Evolutionary conservation across 2,329 filamentous ascomycete genomes (phyloP).

Genomic region (Aspergillus neoniger): DNA sequence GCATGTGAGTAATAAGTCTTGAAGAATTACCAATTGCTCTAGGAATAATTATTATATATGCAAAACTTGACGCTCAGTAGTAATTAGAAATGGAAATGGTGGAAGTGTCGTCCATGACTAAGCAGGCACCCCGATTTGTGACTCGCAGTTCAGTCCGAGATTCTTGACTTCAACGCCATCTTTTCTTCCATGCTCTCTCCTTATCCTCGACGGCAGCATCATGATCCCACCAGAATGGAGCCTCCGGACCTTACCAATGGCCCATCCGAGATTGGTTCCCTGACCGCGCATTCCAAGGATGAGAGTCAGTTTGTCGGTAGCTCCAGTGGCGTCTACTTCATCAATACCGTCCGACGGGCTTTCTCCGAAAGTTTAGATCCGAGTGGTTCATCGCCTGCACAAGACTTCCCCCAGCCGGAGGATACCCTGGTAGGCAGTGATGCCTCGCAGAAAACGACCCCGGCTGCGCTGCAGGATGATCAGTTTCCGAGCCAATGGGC

Average conservation of each 20-base stretch:
- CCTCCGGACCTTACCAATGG: slow-evolving; percentile 14
- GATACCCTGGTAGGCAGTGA: slow-evolving; percentile 33
- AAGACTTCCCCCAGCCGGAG: slow-evolving; percentile 33
- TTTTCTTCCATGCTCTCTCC: neutral
- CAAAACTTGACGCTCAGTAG: no score
- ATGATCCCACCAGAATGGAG: slow-evolving; percentile 30
- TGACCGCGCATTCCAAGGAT: slow-evolving; percentile 45
- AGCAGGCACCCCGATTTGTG: neutral
- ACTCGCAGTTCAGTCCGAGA: no score
- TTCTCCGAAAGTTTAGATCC: slow-evolving; percentile 44
- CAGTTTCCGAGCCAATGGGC: slow-evolving; percentile 26
- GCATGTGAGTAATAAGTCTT: fast-evolving
- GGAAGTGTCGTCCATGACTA: neutral
- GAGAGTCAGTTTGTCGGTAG: slow-evolving; percentile 56
- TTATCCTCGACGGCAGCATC: slow-evolving; percentile 9
- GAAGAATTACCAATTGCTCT: fast-evolving
- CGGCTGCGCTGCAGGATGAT: slow-evolving; percentile 10
- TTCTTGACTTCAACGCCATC: neutral
- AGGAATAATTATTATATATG: no score
- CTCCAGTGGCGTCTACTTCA: slow-evolving; percentile 56
- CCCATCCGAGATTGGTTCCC: slow-evolving; percentile 41
- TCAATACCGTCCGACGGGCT: slow-evolving; percentile 56
- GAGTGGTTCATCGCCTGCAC: slow-evolving; percentile 17
- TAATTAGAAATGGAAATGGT: no score
- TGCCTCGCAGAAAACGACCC: slow-evolving; percentile 21